phyloP scores from a whole-genome alignment of 139 green algal genomes.

The Trebouxia sp. region DNA sequence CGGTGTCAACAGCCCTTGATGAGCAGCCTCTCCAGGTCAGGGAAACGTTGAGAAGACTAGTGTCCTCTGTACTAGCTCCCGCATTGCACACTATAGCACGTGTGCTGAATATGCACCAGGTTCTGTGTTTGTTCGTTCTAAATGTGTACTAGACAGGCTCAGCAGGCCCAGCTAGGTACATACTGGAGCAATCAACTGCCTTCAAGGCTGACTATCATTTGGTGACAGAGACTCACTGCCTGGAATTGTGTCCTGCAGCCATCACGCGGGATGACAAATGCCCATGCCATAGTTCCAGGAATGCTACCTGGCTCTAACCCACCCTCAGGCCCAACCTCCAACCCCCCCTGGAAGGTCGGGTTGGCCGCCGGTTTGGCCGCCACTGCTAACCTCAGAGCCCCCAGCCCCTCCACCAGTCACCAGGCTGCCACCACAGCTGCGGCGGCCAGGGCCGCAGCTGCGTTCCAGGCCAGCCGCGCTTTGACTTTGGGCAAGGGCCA shows the following conservation, averaged over 20 bases:
- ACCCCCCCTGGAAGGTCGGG: not conserved
- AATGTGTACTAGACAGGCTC: too few relatives aligned
- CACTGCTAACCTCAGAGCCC: slow-evolving; percentile 1
- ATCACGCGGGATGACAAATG: slow-evolving; percentile 9
- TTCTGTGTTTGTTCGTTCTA: too few relatives aligned
- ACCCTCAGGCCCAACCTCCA: not conserved
- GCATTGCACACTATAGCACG: too few relatives aligned
- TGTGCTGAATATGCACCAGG: too few relatives aligned
- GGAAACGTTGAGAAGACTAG: too few relatives aligned
- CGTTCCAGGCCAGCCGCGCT: slow-evolving; percentile 5
- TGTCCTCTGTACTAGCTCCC: too few relatives aligned
- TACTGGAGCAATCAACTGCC: too few relatives aligned
- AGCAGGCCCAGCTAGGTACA: too few relatives aligned
- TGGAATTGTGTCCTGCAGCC: slow-evolving; percentile 10
- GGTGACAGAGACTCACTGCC: too few relatives aligned
- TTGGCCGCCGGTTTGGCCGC: slow-evolving; percentile 1
- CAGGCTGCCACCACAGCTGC: slow-evolving; percentile 23
- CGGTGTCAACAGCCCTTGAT: too few relatives aligned
- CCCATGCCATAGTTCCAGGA: slow-evolving; percentile 2
- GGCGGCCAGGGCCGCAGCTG: not conserved
- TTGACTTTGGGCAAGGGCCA: not conserved
- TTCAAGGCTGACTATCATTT: not conserved
- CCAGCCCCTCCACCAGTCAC: not conserved
- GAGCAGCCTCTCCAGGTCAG: too few relatives aligned
- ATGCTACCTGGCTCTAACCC: not conserved